Evolutionary conservation across 208 protist species (phyloP).

Genomic region (Leishmania amazonensis): DNA sequence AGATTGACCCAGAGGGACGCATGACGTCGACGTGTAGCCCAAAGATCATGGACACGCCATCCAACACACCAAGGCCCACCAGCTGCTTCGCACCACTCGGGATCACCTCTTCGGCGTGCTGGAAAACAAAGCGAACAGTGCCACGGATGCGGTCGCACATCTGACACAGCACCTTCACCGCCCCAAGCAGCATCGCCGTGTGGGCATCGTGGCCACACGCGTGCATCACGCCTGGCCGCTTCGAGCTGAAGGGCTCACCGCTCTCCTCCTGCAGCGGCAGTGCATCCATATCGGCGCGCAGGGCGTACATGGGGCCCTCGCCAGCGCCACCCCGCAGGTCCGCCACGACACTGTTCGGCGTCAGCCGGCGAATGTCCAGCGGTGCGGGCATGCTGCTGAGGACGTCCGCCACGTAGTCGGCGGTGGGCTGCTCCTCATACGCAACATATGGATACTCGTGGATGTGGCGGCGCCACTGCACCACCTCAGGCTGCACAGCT

Average conservation of each 20-base stretch:
- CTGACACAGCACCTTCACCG: conserved; percentile 61
- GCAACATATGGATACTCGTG: conserved; percentile 60
- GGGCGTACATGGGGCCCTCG: conserved; percentile 54
- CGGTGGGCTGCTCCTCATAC: conserved; percentile 65
- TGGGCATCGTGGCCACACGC: conserved; percentile 77
- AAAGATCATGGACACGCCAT: conserved; percentile 77
- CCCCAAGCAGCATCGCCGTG: conserved; percentile 71
- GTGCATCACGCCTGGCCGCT: conserved; percentile 67
- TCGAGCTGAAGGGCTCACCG: conserved; percentile 64
- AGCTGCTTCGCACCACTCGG: conserved; percentile 69
- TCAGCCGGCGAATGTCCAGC: conserved; percentile 50
- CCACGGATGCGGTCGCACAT: conserved; percentile 57
- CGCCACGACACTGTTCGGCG: conserved; percentile 54
- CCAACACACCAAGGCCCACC: conserved; percentile 47
- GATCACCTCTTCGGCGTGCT: conserved; percentile 77
- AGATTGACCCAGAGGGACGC: conserved; percentile 29
- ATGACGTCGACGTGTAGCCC: conserved; percentile 46
- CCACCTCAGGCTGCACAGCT: conserved; percentile 51
- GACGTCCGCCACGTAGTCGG: conserved; percentile 59
- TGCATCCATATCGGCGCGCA: conserved; percentile 77
- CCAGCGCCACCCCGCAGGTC: conserved; percentile 57
- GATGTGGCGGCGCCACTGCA: conserved; percentile 75
- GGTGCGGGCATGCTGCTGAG: conserved; percentile 45
- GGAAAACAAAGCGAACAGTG: conserved; percentile 81
- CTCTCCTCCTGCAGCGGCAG: conserved; percentile 71